Conservation (phyloP, 2,329 filamentous ascomycete species). For the Chaetomiaceae sp. region DNA sequence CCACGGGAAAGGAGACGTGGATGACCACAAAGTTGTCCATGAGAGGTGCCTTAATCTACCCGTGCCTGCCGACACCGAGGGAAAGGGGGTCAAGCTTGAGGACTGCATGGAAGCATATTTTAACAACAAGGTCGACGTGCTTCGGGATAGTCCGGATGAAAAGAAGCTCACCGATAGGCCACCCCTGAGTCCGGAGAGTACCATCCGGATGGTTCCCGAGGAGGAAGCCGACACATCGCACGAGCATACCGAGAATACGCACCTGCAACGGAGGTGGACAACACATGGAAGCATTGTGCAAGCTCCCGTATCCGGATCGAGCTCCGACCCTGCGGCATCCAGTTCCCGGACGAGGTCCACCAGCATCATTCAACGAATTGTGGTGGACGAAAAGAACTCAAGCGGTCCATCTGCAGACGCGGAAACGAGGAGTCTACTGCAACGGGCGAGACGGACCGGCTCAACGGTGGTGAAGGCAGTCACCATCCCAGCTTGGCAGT, state of each 20-base stretch:
- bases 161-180: conserved; percentile 38
- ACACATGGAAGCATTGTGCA: conserved; percentile 15
- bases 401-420: conserved; percentile 30
- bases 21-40: conserved; percentile 93
- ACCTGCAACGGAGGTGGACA: conserved; percentile 37
- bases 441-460: conserved; percentile 42
- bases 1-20: conserved; percentile 75
- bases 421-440: conserved; percentile 40
- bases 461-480: conserved; percentile 69
- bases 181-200: conserved; percentile 29
- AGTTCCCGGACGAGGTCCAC: conserved; percentile 46
- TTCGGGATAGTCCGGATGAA: conserved; percentile 62
- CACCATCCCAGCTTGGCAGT: conserved; percentile 95
- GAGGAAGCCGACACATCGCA: conserved; percentile 21
- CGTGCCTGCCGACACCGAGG: conserved; percentile 71
- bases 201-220: conserved; percentile 33
- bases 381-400: conserved; percentile 48
- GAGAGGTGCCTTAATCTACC: conserved; percentile 87
- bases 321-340: conserved; percentile 29
- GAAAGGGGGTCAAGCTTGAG: conserved; percentile 72
- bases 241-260: conserved; percentile 24
- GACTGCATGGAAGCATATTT: conserved; percentile 93
- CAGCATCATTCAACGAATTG: conserved; percentile 59
- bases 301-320: conserved; percentile 20
- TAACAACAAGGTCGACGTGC: conserved; percentile 88